These are phyloP conservation scores for Takashimella koratensis DNA, from an alignment of 1,284 basidiomycete species.

Conservation along the genomic window DNA sequence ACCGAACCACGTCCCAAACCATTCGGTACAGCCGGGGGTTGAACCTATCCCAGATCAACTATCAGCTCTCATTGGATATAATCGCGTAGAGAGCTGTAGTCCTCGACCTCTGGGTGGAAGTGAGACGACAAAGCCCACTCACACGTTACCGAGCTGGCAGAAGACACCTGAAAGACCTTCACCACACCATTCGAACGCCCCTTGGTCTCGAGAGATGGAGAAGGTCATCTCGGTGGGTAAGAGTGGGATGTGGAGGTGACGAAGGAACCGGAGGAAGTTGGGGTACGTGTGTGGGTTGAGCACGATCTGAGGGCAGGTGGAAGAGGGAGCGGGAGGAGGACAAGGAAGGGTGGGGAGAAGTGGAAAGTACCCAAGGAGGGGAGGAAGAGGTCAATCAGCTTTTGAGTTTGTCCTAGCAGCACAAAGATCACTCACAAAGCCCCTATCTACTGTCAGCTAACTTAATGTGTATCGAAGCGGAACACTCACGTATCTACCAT, in stretches of 20 bases:
- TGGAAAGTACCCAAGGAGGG: neutral
- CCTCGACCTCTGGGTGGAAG: no score
- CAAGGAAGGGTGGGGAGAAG: constrained; percentile 33
- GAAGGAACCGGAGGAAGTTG: constrained; percentile 71
- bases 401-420: no score
- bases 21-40: constrained; percentile 69
- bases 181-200: constrained; percentile 71
- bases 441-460: constrained; percentile 12
- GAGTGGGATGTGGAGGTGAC: constrained; percentile 54
- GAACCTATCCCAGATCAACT: constrained; percentile 49
- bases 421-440: constrained; percentile 51
- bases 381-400: constrained; percentile 1
- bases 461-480: neutral
- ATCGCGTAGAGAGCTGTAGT: no score
- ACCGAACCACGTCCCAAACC: constrained; percentile 71
- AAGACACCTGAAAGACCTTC: constrained; percentile 62
- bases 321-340: neutral
- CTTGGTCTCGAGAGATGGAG: constrained; percentile 64
- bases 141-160: constrained; percentile 60
- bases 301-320: constrained; percentile 57
- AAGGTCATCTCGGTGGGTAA: constrained; percentile 74
- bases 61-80: neutral
- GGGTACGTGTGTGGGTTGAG: constrained; percentile 76
- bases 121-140: no score
- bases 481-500: constrained; percentile 63